Conservation (phyloP, 2,329 filamentous ascomycete genomes). For the Xylariaceae sp. region DNA sequence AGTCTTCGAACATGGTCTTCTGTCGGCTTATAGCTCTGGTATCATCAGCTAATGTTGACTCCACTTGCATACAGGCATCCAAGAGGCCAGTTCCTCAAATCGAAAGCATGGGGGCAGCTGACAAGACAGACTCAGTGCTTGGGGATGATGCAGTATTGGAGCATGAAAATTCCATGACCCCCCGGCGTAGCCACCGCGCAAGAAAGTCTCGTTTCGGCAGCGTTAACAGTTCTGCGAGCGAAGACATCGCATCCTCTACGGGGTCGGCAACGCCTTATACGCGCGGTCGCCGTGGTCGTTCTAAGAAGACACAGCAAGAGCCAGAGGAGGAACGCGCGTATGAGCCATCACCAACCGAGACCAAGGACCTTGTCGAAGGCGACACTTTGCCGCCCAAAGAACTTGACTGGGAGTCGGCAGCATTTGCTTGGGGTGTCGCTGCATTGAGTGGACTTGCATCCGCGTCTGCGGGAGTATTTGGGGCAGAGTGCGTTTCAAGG, state of each 20-base stretch:
- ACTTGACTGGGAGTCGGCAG: constrained; percentile 42
- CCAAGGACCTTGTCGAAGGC: constrained; percentile 30
- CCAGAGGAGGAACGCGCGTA: constrained; percentile 31
- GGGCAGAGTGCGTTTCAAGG: constrained; percentile 40
- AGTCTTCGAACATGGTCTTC: constrained; percentile 3
- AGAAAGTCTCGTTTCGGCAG: constrained; percentile 17
- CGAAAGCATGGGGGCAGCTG: constrained; percentile 3
- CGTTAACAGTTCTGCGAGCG: constrained; percentile 18
- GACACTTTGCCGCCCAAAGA: constrained; percentile 37
- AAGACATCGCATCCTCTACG: constrained; percentile 6
- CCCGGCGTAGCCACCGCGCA: constrained; percentile 15
- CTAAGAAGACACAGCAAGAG: constrained; percentile 18
- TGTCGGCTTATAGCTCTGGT: no score
- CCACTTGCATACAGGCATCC: background rate
- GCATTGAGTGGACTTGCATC: constrained; percentile 39
- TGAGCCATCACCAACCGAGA: constrained; percentile 31
- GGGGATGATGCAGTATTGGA: constrained; percentile 5
- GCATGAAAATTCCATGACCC: constrained; percentile 15
- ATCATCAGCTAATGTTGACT: background rate
- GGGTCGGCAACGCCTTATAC: constrained; percentile 5
- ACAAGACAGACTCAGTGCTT: constrained; percentile 6
- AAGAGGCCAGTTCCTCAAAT: background rate
- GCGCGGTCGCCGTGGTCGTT: constrained; percentile 10
- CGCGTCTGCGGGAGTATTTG: constrained; percentile 42
- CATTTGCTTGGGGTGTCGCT: constrained; percentile 42